Conservation (phyloP, 768 basidiomycete species). For the Agrocybe chaxingu region DNA sequence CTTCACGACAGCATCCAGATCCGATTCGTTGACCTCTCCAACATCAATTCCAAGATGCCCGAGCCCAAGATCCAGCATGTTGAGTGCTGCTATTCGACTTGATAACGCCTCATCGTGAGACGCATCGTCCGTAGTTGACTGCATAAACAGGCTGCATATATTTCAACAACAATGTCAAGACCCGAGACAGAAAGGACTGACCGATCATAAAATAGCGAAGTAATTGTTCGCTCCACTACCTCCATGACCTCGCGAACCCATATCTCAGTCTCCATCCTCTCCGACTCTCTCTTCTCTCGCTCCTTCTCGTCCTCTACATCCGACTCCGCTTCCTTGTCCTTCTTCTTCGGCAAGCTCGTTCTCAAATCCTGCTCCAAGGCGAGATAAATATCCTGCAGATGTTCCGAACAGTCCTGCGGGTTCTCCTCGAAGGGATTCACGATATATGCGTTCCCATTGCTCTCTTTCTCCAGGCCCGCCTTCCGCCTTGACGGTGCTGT, state of each 20-base stretch:
- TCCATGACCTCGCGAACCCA: conserved; percentile 64
- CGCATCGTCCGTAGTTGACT: conserved; percentile 61
- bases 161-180: background rate
- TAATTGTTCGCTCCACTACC: conserved; percentile 68
- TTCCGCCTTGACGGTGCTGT: conserved; percentile 12
- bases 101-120: conserved; percentile 90
- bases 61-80: conserved; percentile 83
- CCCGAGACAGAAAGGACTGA: conserved; percentile 17
- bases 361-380: conserved; percentile 63
- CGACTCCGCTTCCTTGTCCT: conserved; percentile 14
- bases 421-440: conserved; percentile 43
- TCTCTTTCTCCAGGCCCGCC: conserved; percentile 11
- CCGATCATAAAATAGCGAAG: conserved; percentile 83
- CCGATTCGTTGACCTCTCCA: conserved; percentile 37
- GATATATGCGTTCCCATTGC: conserved; percentile 28
- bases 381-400: conserved; percentile 71
- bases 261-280: conserved; percentile 36
- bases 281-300: conserved; percentile 30
- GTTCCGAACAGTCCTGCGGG: conserved; percentile 49
- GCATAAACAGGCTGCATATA: conserved; percentile 66
- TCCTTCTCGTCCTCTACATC: conserved; percentile 27
- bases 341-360: conserved; percentile 31
- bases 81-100: conserved; percentile 85
- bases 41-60: conserved; percentile 89
- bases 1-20: conserved; percentile 63